Percentiles rank a stretch among this genome's conserved stretches.
Evolutionary conservation across 345 rosid species (phyloP).

Genomic region (Lepidium didymum): DNA sequence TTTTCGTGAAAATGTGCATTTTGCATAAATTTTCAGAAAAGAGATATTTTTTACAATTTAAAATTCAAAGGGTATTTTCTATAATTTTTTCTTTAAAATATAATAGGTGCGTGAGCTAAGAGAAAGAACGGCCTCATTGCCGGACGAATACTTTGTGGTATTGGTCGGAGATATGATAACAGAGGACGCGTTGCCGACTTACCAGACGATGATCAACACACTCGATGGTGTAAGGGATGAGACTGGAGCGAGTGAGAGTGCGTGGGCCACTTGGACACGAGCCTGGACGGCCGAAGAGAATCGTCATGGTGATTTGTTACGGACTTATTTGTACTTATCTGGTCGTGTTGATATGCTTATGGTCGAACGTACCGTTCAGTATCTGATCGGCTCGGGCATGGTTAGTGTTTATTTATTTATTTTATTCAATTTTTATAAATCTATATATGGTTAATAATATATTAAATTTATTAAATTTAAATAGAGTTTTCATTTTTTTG

Average conservation of each 20-base stretch:
- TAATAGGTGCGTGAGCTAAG: constrained; percentile 43
- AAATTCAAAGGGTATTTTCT: too few species aligned
- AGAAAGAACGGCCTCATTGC: constrained; percentile 43
- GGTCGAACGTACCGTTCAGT: constrained; percentile 58
- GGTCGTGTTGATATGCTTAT: constrained; percentile 70
- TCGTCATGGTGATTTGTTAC: constrained; percentile 65
- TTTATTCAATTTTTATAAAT: neutral
- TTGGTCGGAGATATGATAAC: constrained; percentile 83
- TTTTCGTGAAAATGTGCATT: too few species aligned
- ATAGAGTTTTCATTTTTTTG: too few species aligned
- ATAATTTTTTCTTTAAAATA: too few species aligned
- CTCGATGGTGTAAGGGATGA: constrained; percentile 70
- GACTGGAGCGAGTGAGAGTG: constrained; percentile 59
- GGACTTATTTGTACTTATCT: constrained; percentile 51
- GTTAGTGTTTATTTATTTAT: constrained; percentile 17
- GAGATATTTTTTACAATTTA: too few species aligned
- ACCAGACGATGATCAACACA: constrained; percentile 65
- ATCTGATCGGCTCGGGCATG: constrained; percentile 67
- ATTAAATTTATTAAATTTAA: too few species aligned
- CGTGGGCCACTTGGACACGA: constrained; percentile 77
- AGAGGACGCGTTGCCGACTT: constrained; percentile 74
- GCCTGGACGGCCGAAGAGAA: constrained; percentile 82
- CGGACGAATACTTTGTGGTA: constrained; percentile 69
- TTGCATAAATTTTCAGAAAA: too few species aligned
- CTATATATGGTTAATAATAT: too few species aligned